Conservation (phyloP, 176 grass and related monocot species). For the barley (Hordeum vulgare) region DNA sequence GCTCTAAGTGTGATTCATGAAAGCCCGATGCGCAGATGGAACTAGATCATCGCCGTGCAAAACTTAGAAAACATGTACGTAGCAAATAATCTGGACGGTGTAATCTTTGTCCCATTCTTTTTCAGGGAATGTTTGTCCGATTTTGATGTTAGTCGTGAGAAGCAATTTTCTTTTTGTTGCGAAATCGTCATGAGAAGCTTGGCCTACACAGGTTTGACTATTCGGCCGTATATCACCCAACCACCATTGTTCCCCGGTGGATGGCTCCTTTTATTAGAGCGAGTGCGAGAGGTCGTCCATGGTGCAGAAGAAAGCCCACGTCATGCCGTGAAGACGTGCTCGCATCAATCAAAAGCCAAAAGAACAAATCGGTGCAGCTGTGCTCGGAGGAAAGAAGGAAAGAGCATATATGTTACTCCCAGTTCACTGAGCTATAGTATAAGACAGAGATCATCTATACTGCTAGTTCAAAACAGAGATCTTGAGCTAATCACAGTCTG, state of each 20-base stretch:
- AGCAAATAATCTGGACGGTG: too few species aligned
- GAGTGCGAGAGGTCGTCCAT: not conserved
- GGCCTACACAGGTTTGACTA: not conserved
- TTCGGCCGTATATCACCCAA: conserved; percentile 1
- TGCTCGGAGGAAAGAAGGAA: not conserved
- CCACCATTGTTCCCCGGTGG: not conserved
- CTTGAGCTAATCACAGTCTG: not conserved
- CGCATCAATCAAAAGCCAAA: not conserved
- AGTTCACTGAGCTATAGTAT: not conserved
- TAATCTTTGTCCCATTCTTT: too few species aligned
- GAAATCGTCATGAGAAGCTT: not conserved
- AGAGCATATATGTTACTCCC: not conserved
- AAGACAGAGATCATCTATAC: too few species aligned
- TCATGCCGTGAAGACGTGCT: conserved; percentile 5
- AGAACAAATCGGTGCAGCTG: not conserved
- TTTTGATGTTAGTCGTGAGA: too few species aligned
- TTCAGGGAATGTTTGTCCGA: too few species aligned
- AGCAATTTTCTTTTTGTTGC: too few species aligned
- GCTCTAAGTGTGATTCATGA: too few species aligned
- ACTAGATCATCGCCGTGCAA: too few species aligned
- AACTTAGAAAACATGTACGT: too few species aligned
- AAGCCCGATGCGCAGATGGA: too few species aligned
- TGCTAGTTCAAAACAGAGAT: too few species aligned
- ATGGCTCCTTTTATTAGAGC: not conserved
- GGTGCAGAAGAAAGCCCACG: not conserved